phyloP scores from a whole-genome alignment of 768 basidiomycete genomes.

The Neoboletus subvelutipes region DNA sequence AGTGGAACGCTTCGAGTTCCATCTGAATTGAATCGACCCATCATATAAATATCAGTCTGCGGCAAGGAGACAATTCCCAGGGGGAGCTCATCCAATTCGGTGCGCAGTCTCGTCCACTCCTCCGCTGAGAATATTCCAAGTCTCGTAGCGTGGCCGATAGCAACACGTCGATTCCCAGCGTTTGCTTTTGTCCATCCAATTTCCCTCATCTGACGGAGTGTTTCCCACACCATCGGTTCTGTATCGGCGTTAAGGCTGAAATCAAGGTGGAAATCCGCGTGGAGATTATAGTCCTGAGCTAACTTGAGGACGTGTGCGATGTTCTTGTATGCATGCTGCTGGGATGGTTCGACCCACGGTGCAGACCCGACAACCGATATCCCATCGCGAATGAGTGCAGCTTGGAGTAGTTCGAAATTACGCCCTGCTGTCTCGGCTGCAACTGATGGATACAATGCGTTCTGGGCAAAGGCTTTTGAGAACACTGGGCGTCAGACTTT shows the following conservation, averaged over 20 bases:
- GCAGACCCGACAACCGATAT: conserved; percentile 61
- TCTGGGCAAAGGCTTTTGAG: conserved; percentile 61
- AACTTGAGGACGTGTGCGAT: conserved; percentile 52
- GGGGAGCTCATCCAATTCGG: conserved; percentile 40
- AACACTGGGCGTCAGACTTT: neutral
- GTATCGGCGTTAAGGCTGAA: conserved; percentile 55
- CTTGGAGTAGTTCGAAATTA: conserved; percentile 46
- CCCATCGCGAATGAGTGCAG: conserved; percentile 39
- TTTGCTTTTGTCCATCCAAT: conserved; percentile 26
- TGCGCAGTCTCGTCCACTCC: conserved; percentile 47
- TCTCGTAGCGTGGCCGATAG: conserved; percentile 62
- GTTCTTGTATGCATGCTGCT: conserved; percentile 49
- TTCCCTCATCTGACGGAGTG: conserved; percentile 43
- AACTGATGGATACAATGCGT: conserved; percentile 46
- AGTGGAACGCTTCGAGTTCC: conserved; percentile 32
- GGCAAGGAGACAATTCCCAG: conserved; percentile 57
- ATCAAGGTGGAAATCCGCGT: conserved; percentile 67
- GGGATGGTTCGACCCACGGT: conserved; percentile 59
- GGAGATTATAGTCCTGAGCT: conserved; percentile 36
- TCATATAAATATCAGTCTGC: conserved; percentile 69
- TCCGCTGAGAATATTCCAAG: conserved; percentile 47
- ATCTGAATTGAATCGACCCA: conserved; percentile 41
- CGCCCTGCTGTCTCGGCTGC: conserved; percentile 37
- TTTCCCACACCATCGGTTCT: conserved; percentile 56
- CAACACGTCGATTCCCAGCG: conserved; percentile 40